These are phyloP conservation scores for Lipomyces anomalus DNA, from an alignment of 805 yeast species.

Conservation along the genomic window DNA sequence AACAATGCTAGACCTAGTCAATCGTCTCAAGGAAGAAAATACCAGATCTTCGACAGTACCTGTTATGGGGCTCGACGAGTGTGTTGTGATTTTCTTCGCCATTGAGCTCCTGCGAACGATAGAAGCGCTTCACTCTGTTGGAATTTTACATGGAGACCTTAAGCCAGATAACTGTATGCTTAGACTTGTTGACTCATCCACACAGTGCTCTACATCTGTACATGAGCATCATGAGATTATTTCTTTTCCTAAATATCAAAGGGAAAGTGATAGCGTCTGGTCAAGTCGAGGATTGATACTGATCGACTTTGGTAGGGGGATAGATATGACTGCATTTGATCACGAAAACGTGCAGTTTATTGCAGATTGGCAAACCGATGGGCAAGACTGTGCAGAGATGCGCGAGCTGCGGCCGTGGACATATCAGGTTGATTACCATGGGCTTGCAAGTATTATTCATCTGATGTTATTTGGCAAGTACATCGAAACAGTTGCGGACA, in stretches of 20 bases:
- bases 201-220: too few species aligned
- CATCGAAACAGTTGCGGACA: constrained; percentile 42
- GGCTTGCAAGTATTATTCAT: constrained; percentile 70
- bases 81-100: constrained; percentile 55
- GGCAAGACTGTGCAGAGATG: constrained; percentile 72
- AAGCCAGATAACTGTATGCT: constrained; percentile 86
- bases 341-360: constrained; percentile 45
- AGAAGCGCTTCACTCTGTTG: constrained; percentile 55
- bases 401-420: constrained; percentile 58
- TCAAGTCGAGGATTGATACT: constrained; percentile 49
- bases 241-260: constrained; percentile 33
- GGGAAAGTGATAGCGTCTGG: constrained; percentile 45
- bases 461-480: constrained; percentile 64
- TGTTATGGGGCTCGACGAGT: constrained; percentile 46
- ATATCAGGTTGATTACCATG: constrained; percentile 77
- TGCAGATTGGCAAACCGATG: constrained; percentile 55
- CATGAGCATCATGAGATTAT: too few species aligned
- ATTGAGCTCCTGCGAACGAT: constrained; percentile 57
- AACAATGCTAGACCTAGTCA: constrained; percentile 63
- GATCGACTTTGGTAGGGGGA: constrained; percentile 77
- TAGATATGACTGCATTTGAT: constrained; percentile 59
- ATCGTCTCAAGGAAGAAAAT: constrained; percentile 37
- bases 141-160: constrained; percentile 77
- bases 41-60: constrained; percentile 12
- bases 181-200: constrained; percentile 28